phyloP scores from a whole-genome alignment of 768 basidiomycete genomes.

The Asterophora parasitica region DNA sequence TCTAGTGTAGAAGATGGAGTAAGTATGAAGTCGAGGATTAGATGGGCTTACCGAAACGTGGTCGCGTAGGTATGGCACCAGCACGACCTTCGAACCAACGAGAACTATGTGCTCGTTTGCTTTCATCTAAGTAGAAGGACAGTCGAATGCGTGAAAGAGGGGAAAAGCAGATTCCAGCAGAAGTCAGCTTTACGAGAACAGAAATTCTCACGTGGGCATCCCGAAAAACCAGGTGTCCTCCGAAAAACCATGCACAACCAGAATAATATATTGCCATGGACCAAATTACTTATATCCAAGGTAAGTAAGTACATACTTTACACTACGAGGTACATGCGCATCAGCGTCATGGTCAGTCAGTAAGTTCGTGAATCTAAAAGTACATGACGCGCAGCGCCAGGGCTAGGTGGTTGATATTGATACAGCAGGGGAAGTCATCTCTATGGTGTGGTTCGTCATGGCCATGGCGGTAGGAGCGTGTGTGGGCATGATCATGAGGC shows the following conservation, averaged over 20 bases:
- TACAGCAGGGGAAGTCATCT: background rate
- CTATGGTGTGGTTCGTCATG: background rate
- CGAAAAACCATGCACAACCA: too few species aligned
- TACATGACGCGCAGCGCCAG: slow-evolving; percentile 1
- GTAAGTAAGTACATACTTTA: background rate
- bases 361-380: background rate
- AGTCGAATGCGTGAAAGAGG: too few species aligned
- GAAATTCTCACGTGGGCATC: too few species aligned
- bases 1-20: slow-evolving; percentile 37
- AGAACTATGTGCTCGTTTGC: slow-evolving; percentile 64
- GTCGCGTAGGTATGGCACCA: slow-evolving; percentile 74
- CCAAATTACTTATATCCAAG: background rate
- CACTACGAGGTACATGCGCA: background rate
- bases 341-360: background rate
- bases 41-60: slow-evolving; percentile 40
- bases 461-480: background rate
- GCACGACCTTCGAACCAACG: slow-evolving; percentile 59
- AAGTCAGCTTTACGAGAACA: too few species aligned
- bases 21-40: background rate
- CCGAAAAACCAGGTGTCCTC: too few species aligned
- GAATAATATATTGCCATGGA: background rate
- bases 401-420: background rate
- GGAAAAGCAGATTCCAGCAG: too few species aligned
- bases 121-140: slow-evolving; percentile 40
- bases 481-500: background rate